Evolutionary conservation across 2,329 filamentous ascomycete species (phyloP).

Genomic region (Hypoxylon sp.): DNA sequence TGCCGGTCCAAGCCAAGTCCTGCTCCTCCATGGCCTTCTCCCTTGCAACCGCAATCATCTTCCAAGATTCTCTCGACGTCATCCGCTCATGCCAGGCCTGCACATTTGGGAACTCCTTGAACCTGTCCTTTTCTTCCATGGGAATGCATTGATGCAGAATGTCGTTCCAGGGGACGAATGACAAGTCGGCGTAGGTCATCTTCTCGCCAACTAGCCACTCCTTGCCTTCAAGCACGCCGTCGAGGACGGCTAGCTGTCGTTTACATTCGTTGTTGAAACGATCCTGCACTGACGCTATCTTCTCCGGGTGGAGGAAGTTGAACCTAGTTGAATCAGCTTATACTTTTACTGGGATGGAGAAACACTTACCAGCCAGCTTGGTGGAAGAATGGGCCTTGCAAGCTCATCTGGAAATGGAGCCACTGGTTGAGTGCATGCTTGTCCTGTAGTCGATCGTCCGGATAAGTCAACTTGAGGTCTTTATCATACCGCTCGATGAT

Average conservation of each 20-base stretch:
- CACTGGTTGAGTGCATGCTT: constrained; percentile 8
- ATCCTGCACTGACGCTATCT: constrained; percentile 54
- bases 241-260: constrained; percentile 56
- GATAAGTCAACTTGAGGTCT: neutral
- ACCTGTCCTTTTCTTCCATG: constrained; percentile 9
- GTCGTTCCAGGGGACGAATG: constrained; percentile 34
- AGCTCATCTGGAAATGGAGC: constrained; percentile 17
- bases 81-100: constrained; percentile 37
- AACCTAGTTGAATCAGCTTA: constrained; percentile 48
- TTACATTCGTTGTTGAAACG: constrained; percentile 57
- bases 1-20: constrained; percentile 1
- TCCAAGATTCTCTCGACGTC: constrained; percentile 27
- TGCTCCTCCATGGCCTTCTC: constrained; percentile 25
- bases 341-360: neutral
- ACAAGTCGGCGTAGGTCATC: constrained; percentile 41
- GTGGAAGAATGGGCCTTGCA: constrained; percentile 6
- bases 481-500: constrained; percentile 3
- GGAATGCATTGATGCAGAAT: constrained; percentile 3
- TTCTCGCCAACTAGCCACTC: constrained; percentile 55
- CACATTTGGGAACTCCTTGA: constrained; percentile 26
- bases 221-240: constrained; percentile 49
- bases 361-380: constrained; percentile 7
- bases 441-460: constrained; percentile 1
- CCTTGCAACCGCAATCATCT: constrained; percentile 18
- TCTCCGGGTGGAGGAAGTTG: constrained; percentile 49